These are phyloP conservation scores for Termitomyces sp. DNA, from an alignment of 768 basidiomycete genomes.

Conservation along the genomic window DNA sequence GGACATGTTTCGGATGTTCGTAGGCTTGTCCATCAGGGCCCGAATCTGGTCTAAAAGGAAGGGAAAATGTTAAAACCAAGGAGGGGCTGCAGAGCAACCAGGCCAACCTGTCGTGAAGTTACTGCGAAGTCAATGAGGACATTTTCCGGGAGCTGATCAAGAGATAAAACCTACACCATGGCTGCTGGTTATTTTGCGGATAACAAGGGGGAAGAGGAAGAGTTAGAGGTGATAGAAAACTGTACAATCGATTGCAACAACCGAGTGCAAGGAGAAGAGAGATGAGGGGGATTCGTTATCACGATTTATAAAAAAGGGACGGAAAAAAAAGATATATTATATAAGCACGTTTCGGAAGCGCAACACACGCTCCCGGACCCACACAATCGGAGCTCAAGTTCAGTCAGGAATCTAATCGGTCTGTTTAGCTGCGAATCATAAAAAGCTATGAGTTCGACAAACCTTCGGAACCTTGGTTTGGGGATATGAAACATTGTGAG, in stretches of 20 bases:
- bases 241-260: slow-evolving; percentile 10
- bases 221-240: background rate
- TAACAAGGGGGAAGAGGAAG: background rate
- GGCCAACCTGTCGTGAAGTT: slow-evolving; percentile 76
- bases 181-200: slow-evolving; percentile 4
- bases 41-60: slow-evolving; percentile 69
- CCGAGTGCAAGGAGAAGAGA: slow-evolving; percentile 1
- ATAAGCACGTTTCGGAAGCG: slow-evolving; percentile 9
- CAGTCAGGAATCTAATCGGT: too few relatives aligned
- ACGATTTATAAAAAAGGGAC: slow-evolving; percentile 6
- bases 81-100: background rate
- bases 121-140: slow-evolving; percentile 39
- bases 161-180: slow-evolving; percentile 68
- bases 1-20: slow-evolving; percentile 92
- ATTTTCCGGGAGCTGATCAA: slow-evolving; percentile 4
- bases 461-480: background rate
- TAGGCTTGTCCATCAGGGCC: slow-evolving; percentile 79
- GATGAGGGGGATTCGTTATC: slow-evolving; percentile 7
- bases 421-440: background rate
- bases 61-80: background rate
- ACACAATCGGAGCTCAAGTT: background rate
- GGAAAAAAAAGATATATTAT: slow-evolving; percentile 4
- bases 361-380: background rate
- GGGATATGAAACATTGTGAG: slow-evolving; percentile 6
- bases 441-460: background rate